phyloP scores from a whole-genome alignment of 305 asterid genomes.

The Plantago coronopus region DNA sequence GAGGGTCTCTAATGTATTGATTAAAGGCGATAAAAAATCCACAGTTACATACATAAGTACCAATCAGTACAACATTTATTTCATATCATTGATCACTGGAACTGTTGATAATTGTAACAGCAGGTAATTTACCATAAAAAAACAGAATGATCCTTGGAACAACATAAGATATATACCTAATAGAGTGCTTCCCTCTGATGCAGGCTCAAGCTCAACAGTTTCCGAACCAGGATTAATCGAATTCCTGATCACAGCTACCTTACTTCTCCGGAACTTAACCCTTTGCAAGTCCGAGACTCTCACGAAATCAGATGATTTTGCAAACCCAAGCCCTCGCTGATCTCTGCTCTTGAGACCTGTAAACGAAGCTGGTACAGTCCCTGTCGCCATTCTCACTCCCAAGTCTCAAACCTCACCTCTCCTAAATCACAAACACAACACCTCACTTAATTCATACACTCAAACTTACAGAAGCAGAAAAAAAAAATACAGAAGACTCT shows the following conservation, averaged over 20 bases:
- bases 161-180: conserved; percentile 48
- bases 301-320: conserved; percentile 58
- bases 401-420: conserved; percentile 24
- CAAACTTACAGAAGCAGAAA: too few species aligned
- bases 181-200: conserved; percentile 86
- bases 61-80: too few species aligned
- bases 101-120: too few species aligned
- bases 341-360: conserved; percentile 61
- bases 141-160: neutral
- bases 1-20: too few species aligned
- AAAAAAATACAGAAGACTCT: too few species aligned
- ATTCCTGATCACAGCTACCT: conserved; percentile 64
- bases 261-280: conserved; percentile 62
- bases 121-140: neutral
- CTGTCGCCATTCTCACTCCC: conserved; percentile 40
- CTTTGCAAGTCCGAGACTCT: conserved; percentile 61
- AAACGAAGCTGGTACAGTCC: conserved; percentile 69
- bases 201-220: conserved; percentile 87
- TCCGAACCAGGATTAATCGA: conserved; percentile 64
- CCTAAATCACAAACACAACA: conserved; percentile 19
- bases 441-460: too few species aligned
- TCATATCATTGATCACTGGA: neutral
- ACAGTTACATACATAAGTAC: too few species aligned
- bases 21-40: too few species aligned
- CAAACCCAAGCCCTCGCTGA: conserved; percentile 56